Base-by-base conservation (phyloP, 768 basidiomycete genomes). In the Stropharia rugosoannulata region DNA sequence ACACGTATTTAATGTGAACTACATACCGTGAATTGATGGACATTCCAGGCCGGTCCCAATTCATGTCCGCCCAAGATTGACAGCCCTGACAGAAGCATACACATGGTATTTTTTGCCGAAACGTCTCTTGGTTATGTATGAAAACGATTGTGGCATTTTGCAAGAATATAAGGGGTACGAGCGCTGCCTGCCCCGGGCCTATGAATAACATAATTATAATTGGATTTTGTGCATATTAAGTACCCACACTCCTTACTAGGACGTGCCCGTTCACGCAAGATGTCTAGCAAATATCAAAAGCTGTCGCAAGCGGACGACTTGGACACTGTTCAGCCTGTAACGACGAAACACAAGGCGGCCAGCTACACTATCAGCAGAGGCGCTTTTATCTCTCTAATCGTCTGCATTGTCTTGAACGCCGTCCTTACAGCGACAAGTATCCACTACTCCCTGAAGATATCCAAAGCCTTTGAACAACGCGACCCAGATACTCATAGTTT, bases 361-460 rank as follows among this genome's bases (percentile, higher is more conserved):
- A 41, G 15, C 25, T 41, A 49, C 15, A 1, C 25, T 27, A 37
- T 49, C 0, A 49, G 46, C 46, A 56, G 35, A 37, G 32, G 36
- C 27, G 47, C 49, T 1, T 15, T 48, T 5, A 1, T 41, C 7
- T 40, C 35, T 13, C 49, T 56, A 16, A 15, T 56, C 13, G 32
- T 35, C 3, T 5, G 49, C 16, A 56, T 41, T 9, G 5, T 49
- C 9, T 38, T 49, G 4, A 56, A 56, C 32, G 11, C 40, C 12
- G 13, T 38, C 13, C 37, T 56, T n/a, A 48, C 55, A 4, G 36
- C 13, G 19, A 15, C 25, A 13, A 49, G 49, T 32, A 41, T 35
- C 12, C 47, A 56, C n/a, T 56, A 56, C 40, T 49, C 47, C 8
- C 2, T 29, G 6, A 38, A 44, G 29, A 10, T 56, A 15, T 43